Evolutionary conservation across 768 basidiomycete genomes (phyloP), one percentile per base, ranked within the genome.

Genomic region (Naganishia friedmannii): DNA sequence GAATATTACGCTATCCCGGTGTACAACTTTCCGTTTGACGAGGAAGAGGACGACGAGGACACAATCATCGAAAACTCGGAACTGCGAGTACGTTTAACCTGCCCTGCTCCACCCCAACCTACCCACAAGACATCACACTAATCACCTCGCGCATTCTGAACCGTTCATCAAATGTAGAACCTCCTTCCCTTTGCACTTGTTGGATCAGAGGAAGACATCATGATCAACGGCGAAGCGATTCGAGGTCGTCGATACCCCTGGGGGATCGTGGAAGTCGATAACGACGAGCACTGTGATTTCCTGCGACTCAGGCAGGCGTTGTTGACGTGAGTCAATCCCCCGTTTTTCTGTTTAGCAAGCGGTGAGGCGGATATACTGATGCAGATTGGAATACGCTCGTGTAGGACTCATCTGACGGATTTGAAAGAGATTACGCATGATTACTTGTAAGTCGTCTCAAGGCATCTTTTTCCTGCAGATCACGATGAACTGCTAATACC

Each of bases 261-360:
- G 96, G 96, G 96, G 77, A 86, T 98, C 71, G 96, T 91, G 63
- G 94, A 98, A 80, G 94, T 98, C 72, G 96, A 99, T 85, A 97
- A 98, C 82, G 93, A 93, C n/a, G 90, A 92, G 80, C 96, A 99
- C 84, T 96, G 92, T n/a, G 96, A 99, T 84, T 98, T 98, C 81
- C 91, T 90, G 82, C 85, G 93, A 69, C 87, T 99, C 70, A 85
- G 95, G 75, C 90, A 90, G 73, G 95, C 94, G 51, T 85, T 99
- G 67, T 85, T 99, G 76, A 90, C 90, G 60, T 63, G 19, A 42
- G 60, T 63, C 34, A 12, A 19, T n/a, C 92, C 93, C 80, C 76
- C 85, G 82, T 10, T 19, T 28, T 21, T 58, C 26, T 4, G 32
- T 32, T 54, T 15, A 32, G n/a, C 54, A 51, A 1, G 48, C 6